phyloP scores from a whole-genome alignment of 2,329 filamentous ascomycete genomes.

The Aspergillus uvarum region DNA sequence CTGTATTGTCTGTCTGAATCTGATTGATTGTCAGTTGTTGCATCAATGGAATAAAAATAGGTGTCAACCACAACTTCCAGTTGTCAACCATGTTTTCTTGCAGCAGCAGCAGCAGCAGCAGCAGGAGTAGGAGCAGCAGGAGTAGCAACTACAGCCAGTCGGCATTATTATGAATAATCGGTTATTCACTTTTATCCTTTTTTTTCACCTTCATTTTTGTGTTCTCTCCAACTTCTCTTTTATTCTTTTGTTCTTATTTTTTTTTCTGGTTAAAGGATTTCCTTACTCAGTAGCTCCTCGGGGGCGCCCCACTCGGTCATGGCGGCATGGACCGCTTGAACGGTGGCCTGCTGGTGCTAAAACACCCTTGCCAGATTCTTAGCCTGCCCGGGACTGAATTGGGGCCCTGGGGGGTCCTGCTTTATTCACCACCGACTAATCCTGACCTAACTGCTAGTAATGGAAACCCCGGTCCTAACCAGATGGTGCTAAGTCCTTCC shows the following conservation, averaged over 20 bases:
- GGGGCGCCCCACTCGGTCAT: constrained; percentile 19
- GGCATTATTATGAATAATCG: background rate
- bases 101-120: background rate
- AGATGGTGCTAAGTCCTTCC: background rate
- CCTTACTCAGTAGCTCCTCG: background rate
- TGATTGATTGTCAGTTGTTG: background rate
- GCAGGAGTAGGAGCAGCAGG: no score
- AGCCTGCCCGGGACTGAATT: constrained; percentile 13
- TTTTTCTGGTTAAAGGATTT: constrained; percentile 14
- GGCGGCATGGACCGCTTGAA: constrained; percentile 24
- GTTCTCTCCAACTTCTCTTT: background rate
- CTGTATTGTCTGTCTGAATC: background rate
- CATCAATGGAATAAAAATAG: background rate
- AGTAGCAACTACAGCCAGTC: no score
- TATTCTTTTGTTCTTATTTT: constrained; percentile 11
- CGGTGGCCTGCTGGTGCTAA: constrained; percentile 15
- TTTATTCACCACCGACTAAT: constrained; percentile 1
- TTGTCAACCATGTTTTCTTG: no score
- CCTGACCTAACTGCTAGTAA: background rate
- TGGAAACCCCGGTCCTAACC: background rate
- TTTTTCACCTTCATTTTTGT: background rate
- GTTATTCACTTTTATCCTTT: background rate
- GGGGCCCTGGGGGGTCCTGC: background rate
- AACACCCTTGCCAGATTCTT: constrained; percentile 10
- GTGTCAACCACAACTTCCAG: background rate